Evolutionary conservation across 352 stramenopile species (phyloP), one percentile per base, ranked within the genome.

Genomic region (Globisporangium uncinulatum): DNA sequence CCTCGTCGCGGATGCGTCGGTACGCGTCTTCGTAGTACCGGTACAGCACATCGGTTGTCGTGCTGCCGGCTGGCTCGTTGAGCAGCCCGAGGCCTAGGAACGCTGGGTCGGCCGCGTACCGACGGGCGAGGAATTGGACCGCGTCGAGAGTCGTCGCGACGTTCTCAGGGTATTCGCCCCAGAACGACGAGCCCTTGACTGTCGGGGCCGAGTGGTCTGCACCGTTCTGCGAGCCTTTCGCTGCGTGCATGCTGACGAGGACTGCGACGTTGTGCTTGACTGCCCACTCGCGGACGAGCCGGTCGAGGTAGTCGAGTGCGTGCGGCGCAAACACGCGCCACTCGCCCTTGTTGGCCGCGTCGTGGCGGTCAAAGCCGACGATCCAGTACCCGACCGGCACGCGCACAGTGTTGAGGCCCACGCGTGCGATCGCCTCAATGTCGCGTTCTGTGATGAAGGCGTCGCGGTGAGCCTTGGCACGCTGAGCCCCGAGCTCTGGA

Each of bases 321-420:
- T 66, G 67, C 20, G 66, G 68, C 3, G 80, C 71, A 54, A 76
- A 89, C 21, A 76, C 68, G 11, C 65, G 31, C 71, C 74, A 89
- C 60, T 86, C 73, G 7, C 54, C 57, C 34, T 63, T 55, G 7
- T 67, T 57, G 7, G 64, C 76, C 19, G 64, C 61, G 34, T 87
- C 77, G 56, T 87, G 54, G 48, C 79, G 15, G 63, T 87, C 74
- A 39, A 81, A 87, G 42, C 77, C 77, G 3, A 78, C 64, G 69
- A 93, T 92, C 83, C 81, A 93, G 60, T 86, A 92, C n/a, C 83
- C 83, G 6, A 92, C 67, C 0, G 83, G 80, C 10, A 93, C 81
- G 7, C 81, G 81, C 20, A 93, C 79, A 0, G 80, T 91, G 63
- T 93, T 92, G 62, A 93, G 71, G 0, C 81, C 81, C 8, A 75